These are phyloP conservation scores for Collybiopsis confluens DNA, from an alignment of 768 basidiomycete genomes.

Conservation along the genomic window DNA sequence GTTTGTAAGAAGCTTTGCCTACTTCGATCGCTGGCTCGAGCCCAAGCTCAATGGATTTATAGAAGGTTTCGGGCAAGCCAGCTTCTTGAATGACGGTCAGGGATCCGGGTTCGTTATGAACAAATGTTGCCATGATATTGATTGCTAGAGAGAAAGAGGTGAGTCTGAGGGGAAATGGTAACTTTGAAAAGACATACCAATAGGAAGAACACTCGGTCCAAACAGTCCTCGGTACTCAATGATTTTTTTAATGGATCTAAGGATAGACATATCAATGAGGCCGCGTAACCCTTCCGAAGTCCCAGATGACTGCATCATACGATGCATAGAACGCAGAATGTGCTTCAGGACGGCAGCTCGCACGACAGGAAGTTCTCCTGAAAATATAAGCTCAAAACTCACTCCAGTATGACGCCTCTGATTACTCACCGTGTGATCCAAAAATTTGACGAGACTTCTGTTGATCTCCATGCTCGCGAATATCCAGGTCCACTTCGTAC, in stretches of 20 bases:
- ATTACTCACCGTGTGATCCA: slow-evolving; percentile 46
- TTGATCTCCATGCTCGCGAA: slow-evolving; percentile 50
- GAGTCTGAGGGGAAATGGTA: neutral
- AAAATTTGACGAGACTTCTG: slow-evolving; percentile 40
- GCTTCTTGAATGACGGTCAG: slow-evolving; percentile 90
- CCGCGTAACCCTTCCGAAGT: slow-evolving; percentile 92
- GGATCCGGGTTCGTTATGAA: slow-evolving; percentile 98
- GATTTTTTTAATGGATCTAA: slow-evolving; percentile 84
- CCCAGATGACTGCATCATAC: slow-evolving; percentile 96
- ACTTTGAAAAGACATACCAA: slow-evolving; percentile 49
- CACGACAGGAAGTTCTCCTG: slow-evolving; percentile 71
- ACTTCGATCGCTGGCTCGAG: slow-evolving; percentile 90
- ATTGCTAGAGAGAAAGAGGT: slow-evolving; percentile 51
- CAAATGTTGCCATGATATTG: slow-evolving; percentile 93
- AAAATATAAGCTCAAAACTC: slow-evolving; percentile 5
- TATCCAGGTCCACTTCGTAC: slow-evolving; percentile 66
- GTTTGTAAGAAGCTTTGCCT: slow-evolving; percentile 7
- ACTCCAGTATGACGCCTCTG: neutral
- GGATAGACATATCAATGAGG: slow-evolving; percentile 84
- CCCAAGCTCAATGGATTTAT: slow-evolving; percentile 76
- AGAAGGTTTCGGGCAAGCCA: slow-evolving; percentile 85
- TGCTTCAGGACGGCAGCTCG: slow-evolving; percentile 85
- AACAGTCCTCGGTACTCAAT: slow-evolving; percentile 79
- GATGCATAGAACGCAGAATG: slow-evolving; percentile 85
- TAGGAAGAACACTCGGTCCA: slow-evolving; percentile 80